Base-by-base conservation (phyloP, 179 eudicot genomes). In the Vitellaria paradoxa region DNA sequence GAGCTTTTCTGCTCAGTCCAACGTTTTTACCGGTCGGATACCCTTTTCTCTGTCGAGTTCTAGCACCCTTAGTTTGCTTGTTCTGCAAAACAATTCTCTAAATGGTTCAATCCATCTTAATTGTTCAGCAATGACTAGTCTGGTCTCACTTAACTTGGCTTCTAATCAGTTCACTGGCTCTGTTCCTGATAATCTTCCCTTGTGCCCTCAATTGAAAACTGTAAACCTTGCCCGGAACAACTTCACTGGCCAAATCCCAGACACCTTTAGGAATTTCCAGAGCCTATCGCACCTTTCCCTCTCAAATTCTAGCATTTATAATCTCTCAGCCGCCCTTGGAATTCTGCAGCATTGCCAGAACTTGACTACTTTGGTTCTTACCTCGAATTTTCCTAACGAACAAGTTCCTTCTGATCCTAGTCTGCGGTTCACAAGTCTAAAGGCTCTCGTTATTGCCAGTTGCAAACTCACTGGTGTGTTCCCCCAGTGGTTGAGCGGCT, bases 71-170 rank as follows among this genome's bases (percentile, higher is more conserved):
- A 21, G 10, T 78, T 77, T 80, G 0, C 85, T 87, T 45, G 78
- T 64, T 61, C 81, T 87, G 71, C 82, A 87, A 64, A 87, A 87
- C 71, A 87, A 87, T 60, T 85, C 90, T 40, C 59, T 87, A 56
- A 57, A 47, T 64, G 90, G 87, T 59, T 20, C 24, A n/a, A 74
- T 87, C n/a, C 23, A 73, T 64, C 55, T 87, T 60, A 87, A 87
- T 65, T 87, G 88, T 79, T 80, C 87, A 1, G 82, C 82, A 23
- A 82, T 87, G 90, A 65, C 23, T 24, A 76, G 65, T 73, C 80
- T 87, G 60, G 79, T 64, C 18, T 77, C 82, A 1, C 87, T 87
- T 70, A 84, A 85, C 78, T 62, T 87, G 65, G 87, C 74, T 45
- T 69, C 81, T 9, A 87, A 87, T 72, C 24, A 47, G 13, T 87